These are phyloP conservation scores for Colletotrichum somersetense DNA, from an alignment of 2,329 filamentous ascomycete genomes.

Conservation along the genomic window DNA sequence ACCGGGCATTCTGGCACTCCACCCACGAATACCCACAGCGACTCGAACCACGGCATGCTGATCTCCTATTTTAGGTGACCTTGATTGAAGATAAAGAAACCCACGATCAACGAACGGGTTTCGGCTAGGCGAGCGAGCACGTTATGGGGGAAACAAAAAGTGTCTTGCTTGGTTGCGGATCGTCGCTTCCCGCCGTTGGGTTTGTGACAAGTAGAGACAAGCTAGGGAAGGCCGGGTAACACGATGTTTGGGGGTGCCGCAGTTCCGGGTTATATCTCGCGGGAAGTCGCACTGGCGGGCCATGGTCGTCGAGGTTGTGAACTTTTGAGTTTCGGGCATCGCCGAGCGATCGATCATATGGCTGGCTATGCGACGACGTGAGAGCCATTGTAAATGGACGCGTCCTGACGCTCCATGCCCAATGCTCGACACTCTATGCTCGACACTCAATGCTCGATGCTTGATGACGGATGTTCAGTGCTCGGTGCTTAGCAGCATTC, in stretches of 20 bases:
- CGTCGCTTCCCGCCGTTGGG: conserved; percentile 12
- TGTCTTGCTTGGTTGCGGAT: conserved; percentile 6
- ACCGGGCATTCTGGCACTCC: conserved; percentile 1
- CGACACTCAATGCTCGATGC: conserved; percentile 21
- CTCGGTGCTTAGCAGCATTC: not conserved
- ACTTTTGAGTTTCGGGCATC: not conserved
- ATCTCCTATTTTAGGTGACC: conserved; percentile 32
- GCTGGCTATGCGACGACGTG: not conserved
- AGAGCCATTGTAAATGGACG: conserved; percentile 18
- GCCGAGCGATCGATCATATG: conserved; percentile 5
- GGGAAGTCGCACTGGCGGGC: conserved; percentile 4
- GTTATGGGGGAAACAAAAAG: conserved; percentile 15
- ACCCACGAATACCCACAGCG: conserved; percentile 9
- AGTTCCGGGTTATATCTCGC: conserved; percentile 9
- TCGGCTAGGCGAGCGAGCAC: conserved; percentile 11
- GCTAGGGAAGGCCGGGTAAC: conserved; percentile 10
- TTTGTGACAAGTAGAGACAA: conserved; percentile 25
- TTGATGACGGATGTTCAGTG: not conserved
- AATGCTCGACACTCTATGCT: not conserved
- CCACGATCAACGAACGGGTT: not conserved
- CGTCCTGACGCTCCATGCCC: conserved; percentile 8
- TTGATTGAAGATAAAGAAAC: not conserved
- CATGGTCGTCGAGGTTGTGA: conserved; percentile 10
- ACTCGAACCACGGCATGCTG: not conserved
- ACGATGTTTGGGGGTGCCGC: conserved; percentile 18